These are phyloP conservation scores for Cunninghamia lanceolata DNA, from an alignment of 75 land plant genomes.

Conservation along the genomic window DNA sequence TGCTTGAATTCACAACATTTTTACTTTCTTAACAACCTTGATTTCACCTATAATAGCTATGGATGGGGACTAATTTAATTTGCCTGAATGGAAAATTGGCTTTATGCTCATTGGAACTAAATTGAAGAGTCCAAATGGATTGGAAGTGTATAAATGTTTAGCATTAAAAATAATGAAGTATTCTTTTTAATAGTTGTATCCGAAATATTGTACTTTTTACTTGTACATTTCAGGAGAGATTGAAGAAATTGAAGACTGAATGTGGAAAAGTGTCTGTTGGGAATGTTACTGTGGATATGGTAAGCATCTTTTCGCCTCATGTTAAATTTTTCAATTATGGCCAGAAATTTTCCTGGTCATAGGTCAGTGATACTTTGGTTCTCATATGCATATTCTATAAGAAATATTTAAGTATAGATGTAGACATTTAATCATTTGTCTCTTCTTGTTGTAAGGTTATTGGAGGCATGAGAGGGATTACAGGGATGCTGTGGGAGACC, in stretches of 20 bases:
- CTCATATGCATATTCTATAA: neutral
- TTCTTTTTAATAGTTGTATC: neutral
- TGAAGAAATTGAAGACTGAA: slow-evolving; percentile 79
- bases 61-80: no score
- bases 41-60: no score
- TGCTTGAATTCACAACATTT: no score
- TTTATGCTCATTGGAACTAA: neutral
- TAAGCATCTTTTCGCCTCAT: slow-evolving; percentile 13
- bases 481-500: slow-evolving; percentile 93
- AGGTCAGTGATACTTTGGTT: neutral
- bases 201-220: neutral
- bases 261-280: slow-evolving; percentile 86
- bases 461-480: slow-evolving; percentile 99
- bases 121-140: neutral
- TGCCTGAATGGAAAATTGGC: neutral
- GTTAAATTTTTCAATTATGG: neutral
- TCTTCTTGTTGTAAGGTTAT: slow-evolving; percentile 49
- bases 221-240: slow-evolving; percentile 56
- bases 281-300: slow-evolving; percentile 92
- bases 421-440: neutral
- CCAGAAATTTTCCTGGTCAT: neutral
- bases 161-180: neutral
- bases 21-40: no score
- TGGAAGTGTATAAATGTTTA: neutral
- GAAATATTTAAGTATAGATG: neutral